Evolutionary conservation across 768 basidiomycete genomes (phyloP).

Genomic region (Galerina marginata): DNA sequence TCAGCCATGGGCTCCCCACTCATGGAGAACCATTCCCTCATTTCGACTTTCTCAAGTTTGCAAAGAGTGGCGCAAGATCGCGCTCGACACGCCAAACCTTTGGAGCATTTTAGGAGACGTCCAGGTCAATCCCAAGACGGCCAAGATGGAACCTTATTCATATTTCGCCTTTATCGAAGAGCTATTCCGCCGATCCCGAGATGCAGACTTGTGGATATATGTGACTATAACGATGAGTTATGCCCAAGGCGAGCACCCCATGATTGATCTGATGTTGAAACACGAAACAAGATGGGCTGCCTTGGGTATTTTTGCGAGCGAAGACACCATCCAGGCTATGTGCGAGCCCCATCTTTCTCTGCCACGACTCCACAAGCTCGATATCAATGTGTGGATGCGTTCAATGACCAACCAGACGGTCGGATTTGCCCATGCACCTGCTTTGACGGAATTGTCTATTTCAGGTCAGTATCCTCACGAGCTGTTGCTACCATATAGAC

Average conservation of each 20-base stretch:
- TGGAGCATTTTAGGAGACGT: slow-evolving; percentile 9
- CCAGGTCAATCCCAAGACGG: background rate
- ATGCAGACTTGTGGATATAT: background rate
- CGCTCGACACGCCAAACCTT: background rate
- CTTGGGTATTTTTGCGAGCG: background rate
- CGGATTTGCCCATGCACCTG: background rate
- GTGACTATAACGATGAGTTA: background rate
- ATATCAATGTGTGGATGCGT: background rate
- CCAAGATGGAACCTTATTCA: background rate
- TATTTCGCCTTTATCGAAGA: slow-evolving; percentile 3
- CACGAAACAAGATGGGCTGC: slow-evolving; percentile 3
- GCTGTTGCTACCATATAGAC: background rate
- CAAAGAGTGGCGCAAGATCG: slow-evolving; percentile 5
- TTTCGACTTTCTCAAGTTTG: slow-evolving; percentile 10
- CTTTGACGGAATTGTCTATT: background rate
- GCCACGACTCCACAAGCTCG: background rate
- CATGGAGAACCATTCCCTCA: background rate
- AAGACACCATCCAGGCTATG: background rate
- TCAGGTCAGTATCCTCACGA: background rate
- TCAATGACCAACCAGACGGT: background rate
- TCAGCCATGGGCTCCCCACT: background rate
- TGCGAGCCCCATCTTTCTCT: slow-evolving; percentile 3
- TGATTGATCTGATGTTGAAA: slow-evolving; percentile 1
- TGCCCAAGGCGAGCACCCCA: background rate
- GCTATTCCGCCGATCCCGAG: background rate